These are phyloP conservation scores for Dendrobium nobile DNA, from an alignment of 106 monocot genomes.

Conservation along the genomic window DNA sequence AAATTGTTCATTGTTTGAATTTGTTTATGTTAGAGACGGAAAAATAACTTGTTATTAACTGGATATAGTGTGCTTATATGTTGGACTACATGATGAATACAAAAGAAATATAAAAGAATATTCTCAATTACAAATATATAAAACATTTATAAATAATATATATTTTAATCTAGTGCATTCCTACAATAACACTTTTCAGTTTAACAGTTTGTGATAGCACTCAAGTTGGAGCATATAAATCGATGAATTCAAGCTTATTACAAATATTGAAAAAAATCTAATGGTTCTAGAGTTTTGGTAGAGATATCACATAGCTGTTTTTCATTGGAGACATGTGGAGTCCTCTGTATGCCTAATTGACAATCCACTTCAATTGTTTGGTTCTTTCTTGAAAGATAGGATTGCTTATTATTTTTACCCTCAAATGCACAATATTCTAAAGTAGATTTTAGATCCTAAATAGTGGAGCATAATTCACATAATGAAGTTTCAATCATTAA, in stretches of 20 bases:
- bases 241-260: background rate
- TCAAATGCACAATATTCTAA: too few relatives aligned
- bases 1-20: background rate
- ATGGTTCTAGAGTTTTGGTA: too few relatives aligned
- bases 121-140: background rate
- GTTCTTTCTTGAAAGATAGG: too few relatives aligned
- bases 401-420: too few relatives aligned
- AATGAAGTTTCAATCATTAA: too few relatives aligned
- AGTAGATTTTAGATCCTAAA: too few relatives aligned
- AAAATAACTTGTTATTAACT: background rate
- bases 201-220: background rate
- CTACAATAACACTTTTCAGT: background rate
- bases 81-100: background rate
- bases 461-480: too few relatives aligned
- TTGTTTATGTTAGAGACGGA: background rate
- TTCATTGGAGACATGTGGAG: too few relatives aligned
- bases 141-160: background rate
- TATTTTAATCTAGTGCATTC: background rate
- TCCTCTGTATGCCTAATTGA: too few relatives aligned
- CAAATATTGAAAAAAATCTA: too few relatives aligned
- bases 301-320: too few relatives aligned
- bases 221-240: background rate
- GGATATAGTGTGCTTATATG: background rate
- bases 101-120: background rate
- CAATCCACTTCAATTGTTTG: too few relatives aligned